Conservation (phyloP, 257 asterid genomes). For the Ajuga chamaepitys region DNA sequence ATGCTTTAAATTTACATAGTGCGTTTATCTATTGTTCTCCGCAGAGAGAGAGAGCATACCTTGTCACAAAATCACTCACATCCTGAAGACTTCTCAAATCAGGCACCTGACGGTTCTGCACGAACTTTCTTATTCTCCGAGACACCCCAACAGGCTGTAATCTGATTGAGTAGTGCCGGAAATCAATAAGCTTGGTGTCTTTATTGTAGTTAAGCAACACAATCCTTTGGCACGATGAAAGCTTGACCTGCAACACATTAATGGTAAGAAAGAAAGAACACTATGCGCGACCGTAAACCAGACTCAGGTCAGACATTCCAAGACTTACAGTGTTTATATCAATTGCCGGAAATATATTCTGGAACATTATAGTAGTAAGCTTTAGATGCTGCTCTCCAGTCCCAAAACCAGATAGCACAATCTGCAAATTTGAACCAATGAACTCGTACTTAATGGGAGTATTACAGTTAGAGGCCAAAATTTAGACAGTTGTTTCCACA, state of each 20-base stretch:
- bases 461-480: neutral
- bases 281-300: neutral
- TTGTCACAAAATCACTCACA: slow-evolving; percentile 82
- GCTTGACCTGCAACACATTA: slow-evolving; percentile 62
- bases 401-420: slow-evolving; percentile 95
- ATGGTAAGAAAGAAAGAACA: slow-evolving; percentile 12
- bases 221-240: slow-evolving; percentile 89
- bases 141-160: slow-evolving; percentile 94
- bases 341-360: slow-evolving; percentile 92
- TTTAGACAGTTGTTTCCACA: neutral
- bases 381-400: slow-evolving; percentile 92
- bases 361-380: slow-evolving; percentile 83
- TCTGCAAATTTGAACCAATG: slow-evolving; percentile 35
- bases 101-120: slow-evolving; percentile 88
- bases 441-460: neutral
- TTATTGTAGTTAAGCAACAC: slow-evolving; percentile 86
- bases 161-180: slow-evolving; percentile 87
- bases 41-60: slow-evolving; percentile 35
- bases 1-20: neutral
- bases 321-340: slow-evolving; percentile 79
- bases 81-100: slow-evolving; percentile 79
- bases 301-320: neutral
- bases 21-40: neutral
- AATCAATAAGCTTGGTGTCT: slow-evolving; percentile 78
- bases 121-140: slow-evolving; percentile 76